Evolutionary conservation across 345 rosid genomes (phyloP), one percentile per base, ranked within the genome.

Genomic region (Combretum micranthum): DNA sequence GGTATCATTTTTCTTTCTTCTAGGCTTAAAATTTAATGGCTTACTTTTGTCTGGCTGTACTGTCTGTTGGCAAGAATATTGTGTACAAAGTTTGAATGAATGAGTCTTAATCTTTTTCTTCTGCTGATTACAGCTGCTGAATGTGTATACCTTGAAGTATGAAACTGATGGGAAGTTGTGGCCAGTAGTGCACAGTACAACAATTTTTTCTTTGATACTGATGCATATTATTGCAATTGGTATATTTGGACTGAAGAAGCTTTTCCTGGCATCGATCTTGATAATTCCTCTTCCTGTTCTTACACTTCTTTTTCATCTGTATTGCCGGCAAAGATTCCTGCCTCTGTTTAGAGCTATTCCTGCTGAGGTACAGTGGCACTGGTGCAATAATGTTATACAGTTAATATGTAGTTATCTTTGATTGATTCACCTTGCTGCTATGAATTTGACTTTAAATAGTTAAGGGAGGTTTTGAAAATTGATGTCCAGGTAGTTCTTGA

Each of bases 221-320:
- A 92, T 92, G 95, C 98, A 88, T 51, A 57, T 92, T 0, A 84
- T 86, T 54, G 93, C 96, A 51, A 74, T 92, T 49, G 96, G 96
- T 52, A 71, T 86, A 71, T 92, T 88, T 60, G 92, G 90, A 52
- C 77, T 92, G 42, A 92, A 88, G 80, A 67, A 78, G 55, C 79
- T 88, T 67, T 90, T 92, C 25, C 39, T 80, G 55, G 96, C 95
- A 55, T 78, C 93, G 61, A 76, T 72, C 73, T 80, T 92, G 64
- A 77, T 71, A 12, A 56, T 81, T 60, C 96, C 98, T 57, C 90
- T 92, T 55, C 96, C 96, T 12, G 48, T 84, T 69, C 83, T 92
- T 68, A 86, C 95, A 2, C 67, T 86, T 60, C 70, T 86, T 62
- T 92, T 88, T 81, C 82, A 78, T 13, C 75, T 74, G 52, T 86